phyloP scores from a whole-genome alignment of 257 asterid species.

The Solanum piurae region DNA sequence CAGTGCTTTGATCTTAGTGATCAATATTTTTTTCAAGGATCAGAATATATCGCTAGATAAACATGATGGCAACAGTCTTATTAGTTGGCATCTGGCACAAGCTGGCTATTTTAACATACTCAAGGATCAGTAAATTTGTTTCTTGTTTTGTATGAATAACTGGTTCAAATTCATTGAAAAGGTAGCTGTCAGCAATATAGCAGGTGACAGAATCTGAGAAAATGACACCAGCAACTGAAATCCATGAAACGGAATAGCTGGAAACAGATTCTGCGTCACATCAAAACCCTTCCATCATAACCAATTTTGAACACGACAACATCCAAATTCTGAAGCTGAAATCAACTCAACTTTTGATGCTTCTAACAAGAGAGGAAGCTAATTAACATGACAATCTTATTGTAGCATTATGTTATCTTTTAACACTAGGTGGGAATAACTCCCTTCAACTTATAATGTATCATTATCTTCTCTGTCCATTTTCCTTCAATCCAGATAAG shows the following conservation, averaged over 20 bases:
- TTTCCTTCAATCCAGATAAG: not conserved
- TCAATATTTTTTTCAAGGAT: not conserved
- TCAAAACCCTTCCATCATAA: not conserved
- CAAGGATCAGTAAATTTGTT: not conserved
- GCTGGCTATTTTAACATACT: not conserved
- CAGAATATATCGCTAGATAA: not conserved
- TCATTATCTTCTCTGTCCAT: not conserved
- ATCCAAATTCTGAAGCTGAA: not conserved
- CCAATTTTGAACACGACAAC: not conserved
- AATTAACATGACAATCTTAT: not conserved
- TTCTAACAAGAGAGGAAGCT: not conserved
- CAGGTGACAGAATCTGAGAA: not conserved
- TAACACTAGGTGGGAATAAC: not conserved
- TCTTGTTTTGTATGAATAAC: not conserved
- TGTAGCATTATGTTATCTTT: not conserved
- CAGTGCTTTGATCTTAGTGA: not conserved
- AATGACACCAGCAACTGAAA: not conserved
- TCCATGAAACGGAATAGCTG: not conserved
- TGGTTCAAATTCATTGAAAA: not conserved
- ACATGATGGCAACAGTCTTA: not conserved
- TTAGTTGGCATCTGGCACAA: not conserved
- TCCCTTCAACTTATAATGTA: not conserved
- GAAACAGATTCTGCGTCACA: not conserved
- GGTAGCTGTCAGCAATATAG: not conserved
- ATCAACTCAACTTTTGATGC: not conserved